A percentile compares a stretch with the other conserved stretches of the same genome.
Conservation (phyloP, 139 green algal species). For the Spirogloea muscicola region DNA sequence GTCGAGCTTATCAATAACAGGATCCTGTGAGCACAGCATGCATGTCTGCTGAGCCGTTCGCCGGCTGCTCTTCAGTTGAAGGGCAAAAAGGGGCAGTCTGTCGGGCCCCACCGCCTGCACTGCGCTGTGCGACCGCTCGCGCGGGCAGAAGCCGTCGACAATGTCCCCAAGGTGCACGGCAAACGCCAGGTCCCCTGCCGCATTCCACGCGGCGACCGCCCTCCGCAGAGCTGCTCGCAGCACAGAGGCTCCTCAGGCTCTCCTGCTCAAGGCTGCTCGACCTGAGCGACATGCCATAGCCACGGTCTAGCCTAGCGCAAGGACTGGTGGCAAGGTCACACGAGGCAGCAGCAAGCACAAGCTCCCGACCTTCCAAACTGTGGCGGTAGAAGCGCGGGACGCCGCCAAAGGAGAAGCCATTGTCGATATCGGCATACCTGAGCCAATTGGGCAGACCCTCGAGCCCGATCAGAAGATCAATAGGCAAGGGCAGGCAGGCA, state of each 20-base stretch:
- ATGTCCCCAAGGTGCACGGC: constrained; percentile 51
- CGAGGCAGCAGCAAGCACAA: background rate
- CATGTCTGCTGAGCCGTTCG: no score
- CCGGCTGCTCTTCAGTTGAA: no score
- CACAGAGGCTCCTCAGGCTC: background rate
- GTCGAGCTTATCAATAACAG: background rate
- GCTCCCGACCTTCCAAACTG: constrained; percentile 28
- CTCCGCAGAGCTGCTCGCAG: constrained; percentile 44
- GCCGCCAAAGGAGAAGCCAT: constrained; percentile 68
- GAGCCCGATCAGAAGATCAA: background rate
- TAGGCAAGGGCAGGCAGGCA: background rate
- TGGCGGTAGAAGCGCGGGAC: constrained; percentile 67
- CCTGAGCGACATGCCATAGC: background rate
- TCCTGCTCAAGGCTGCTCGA: background rate
- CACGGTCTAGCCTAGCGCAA: background rate
- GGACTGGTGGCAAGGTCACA: background rate
- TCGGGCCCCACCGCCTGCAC: constrained; percentile 34
- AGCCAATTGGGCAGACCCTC: background rate
- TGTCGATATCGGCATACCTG: constrained; percentile 70
- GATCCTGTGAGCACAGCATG: background rate
- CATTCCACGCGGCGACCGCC: constrained; percentile 53
- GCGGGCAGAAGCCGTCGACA: constrained; percentile 48
- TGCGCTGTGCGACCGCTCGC: constrained; percentile 24
- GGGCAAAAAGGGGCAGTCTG: no score
- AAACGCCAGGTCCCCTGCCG: constrained; percentile 31